These are phyloP conservation scores for Borovskyia barvae DNA, from an alignment of 208 protist genomes.

Conservation along the genomic window DNA sequence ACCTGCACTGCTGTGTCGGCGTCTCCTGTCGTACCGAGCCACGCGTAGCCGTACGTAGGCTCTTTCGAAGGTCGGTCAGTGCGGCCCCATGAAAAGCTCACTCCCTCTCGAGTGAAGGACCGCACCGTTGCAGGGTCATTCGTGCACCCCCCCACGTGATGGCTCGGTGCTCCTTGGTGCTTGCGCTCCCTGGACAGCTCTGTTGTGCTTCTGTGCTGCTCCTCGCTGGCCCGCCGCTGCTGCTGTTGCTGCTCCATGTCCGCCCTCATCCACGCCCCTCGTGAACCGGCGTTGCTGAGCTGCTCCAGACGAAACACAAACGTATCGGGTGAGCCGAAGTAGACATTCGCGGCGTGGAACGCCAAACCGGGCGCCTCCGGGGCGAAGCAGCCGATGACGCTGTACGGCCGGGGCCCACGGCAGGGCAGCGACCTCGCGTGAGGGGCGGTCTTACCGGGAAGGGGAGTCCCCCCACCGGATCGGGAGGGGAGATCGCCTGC, in stretches of 20 bases:
- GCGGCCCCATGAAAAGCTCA: too few relatives aligned
- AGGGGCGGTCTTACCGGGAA: too few relatives aligned
- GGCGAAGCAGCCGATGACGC: slow-evolving; percentile 64
- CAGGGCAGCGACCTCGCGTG: slow-evolving; percentile 5
- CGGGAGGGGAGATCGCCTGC: too few relatives aligned
- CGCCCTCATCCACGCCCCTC: slow-evolving; percentile 16
- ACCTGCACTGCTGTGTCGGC: background rate
- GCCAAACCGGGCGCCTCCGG: slow-evolving; percentile 44
- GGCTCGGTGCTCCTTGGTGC: too few relatives aligned
- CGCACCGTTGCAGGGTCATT: too few relatives aligned
- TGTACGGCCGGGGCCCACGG: background rate
- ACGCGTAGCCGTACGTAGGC: background rate
- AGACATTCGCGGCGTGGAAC: slow-evolving; percentile 33
- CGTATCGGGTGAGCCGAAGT: slow-evolving; percentile 50
- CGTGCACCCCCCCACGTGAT: too few relatives aligned
- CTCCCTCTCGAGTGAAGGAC: too few relatives aligned
- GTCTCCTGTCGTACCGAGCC: background rate
- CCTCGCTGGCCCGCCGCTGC: background rate
- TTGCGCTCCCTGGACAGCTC: too few relatives aligned
- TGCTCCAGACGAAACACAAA: slow-evolving; percentile 47
- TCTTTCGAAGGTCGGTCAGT: too few relatives aligned
- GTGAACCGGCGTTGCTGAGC: background rate
- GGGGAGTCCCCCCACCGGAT: too few relatives aligned
- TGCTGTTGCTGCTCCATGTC: background rate
- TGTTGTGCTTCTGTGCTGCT: too few relatives aligned